Percentiles rank a stretch among this genome's conserved stretches.
phyloP scores from a whole-genome alignment of 139 green algal species.

The Chlamydomonas sp. region DNA sequence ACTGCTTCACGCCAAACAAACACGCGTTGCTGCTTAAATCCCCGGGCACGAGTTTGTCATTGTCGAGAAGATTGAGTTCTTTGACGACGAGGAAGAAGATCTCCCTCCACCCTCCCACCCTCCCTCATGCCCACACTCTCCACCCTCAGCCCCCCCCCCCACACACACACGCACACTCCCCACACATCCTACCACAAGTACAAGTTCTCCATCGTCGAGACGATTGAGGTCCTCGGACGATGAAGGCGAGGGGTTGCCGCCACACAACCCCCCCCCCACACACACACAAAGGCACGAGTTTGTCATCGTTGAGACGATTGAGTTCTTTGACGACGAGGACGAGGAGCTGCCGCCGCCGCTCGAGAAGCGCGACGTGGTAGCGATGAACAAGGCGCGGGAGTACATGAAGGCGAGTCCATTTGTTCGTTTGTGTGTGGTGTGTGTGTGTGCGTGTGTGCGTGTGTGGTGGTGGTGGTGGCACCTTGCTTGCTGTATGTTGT shows the following conservation, averaged over 20 bases:
- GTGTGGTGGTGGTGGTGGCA: no score
- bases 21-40: no score
- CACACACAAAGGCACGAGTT: constrained; percentile 99
- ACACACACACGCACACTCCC: no score
- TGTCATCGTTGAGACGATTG: constrained; percentile 93
- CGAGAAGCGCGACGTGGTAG: constrained; percentile 71
- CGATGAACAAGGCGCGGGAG: constrained; percentile 49
- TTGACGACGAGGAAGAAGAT: constrained; percentile 81
- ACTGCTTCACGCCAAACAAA: no score
- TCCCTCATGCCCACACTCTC: no score
- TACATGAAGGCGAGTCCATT: constrained; percentile 2
- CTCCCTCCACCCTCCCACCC: constrained; percentile 77
- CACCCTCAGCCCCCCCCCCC: no score
- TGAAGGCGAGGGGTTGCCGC: constrained; percentile 83
- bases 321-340: constrained; percentile 91
- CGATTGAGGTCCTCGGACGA: constrained; percentile 91
- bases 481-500: no score
- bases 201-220: constrained; percentile 95
- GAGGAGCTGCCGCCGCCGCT: constrained; percentile 76
- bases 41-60: constrained; percentile 95
- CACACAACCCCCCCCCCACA: no score
- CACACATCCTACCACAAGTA: no score
- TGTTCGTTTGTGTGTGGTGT: no score
- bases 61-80: constrained; percentile 95
- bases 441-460: no score